These are phyloP conservation scores for Amphicarpaea edgeworthii DNA, from an alignment of 306 rosid genomes.

Conservation along the genomic window DNA sequence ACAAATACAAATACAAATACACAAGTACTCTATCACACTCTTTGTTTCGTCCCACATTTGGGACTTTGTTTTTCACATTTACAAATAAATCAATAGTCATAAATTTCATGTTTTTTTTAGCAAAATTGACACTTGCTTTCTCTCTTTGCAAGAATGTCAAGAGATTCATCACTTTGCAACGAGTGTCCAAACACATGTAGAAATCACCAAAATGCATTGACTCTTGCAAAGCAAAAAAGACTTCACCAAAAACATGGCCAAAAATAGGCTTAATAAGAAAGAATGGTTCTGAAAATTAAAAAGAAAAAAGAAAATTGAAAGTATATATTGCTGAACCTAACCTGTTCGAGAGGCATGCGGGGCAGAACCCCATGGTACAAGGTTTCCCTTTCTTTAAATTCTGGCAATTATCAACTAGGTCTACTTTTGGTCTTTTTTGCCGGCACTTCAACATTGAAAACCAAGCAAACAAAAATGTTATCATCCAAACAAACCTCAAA, in stretches of 20 bases:
- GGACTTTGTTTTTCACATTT: too few species aligned
- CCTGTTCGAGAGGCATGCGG: conserved; percentile 82
- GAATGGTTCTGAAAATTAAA: neutral
- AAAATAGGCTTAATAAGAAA: neutral
- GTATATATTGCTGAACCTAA: conserved; percentile 22
- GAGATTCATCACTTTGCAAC: too few species aligned
- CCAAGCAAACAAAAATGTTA: conserved; percentile 4
- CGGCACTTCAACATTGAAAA: neutral
- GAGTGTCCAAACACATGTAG: too few species aligned
- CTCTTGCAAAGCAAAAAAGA: neutral
- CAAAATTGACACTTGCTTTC: too few species aligned
- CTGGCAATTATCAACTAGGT: conserved; percentile 64
- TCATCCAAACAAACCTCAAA: neutral
- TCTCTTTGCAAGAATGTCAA: too few species aligned
- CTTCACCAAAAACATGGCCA: neutral
- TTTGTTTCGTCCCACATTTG: too few species aligned
- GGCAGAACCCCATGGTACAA: conserved; percentile 65
- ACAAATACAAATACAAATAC: conserved; percentile 2
- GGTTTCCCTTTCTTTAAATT: conserved; percentile 48
- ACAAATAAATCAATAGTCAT: too few species aligned
- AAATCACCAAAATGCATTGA: neutral
- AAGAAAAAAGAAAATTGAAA: neutral
- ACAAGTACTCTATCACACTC: too few species aligned
- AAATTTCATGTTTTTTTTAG: too few species aligned
- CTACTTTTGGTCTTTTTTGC: neutral